These are phyloP conservation scores for Cordyceps militaris DNA, from an alignment of 2,329 filamentous ascomycete species.

Conservation along the genomic window DNA sequence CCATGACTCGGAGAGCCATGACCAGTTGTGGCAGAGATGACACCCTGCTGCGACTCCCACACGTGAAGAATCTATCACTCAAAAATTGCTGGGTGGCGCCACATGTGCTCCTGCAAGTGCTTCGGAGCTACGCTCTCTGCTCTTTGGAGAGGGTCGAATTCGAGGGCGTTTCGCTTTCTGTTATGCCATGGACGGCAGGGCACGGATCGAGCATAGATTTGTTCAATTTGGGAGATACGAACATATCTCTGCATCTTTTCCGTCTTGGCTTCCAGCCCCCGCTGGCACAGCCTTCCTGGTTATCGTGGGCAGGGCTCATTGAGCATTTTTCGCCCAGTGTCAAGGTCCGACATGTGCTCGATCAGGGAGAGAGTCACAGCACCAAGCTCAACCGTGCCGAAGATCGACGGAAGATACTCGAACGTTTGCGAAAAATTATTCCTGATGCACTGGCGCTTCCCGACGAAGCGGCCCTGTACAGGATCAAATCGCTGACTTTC, in stretches of 20 bases:
- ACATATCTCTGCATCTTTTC: background rate
- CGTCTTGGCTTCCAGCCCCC: background rate
- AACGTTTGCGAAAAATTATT: constrained; percentile 16
- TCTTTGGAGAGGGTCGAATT: constrained; percentile 49
- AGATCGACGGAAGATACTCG: background rate
- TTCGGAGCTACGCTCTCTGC: constrained; percentile 39
- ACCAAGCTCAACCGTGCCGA: background rate
- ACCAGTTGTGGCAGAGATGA: constrained; percentile 21
- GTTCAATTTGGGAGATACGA: background rate
- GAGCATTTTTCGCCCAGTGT: constrained; percentile 34
- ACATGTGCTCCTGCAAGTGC: constrained; percentile 44
- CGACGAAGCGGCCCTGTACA: constrained; percentile 23
- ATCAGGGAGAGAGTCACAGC: too few species aligned
- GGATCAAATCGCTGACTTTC: constrained; percentile 39
- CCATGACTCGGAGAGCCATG: constrained; percentile 27
- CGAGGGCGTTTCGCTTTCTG: constrained; percentile 58
- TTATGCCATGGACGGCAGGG: constrained; percentile 25
- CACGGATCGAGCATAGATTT: background rate
- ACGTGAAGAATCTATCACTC: constrained; percentile 52
- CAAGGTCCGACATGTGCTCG: constrained; percentile 24
- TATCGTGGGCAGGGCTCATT: constrained; percentile 37
- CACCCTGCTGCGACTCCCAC: constrained; percentile 44
- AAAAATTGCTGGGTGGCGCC: constrained; percentile 65
- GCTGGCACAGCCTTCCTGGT: constrained; percentile 19
- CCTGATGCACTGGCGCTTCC: constrained; percentile 19